Conservation (phyloP, 441 rosid species). For the Isatis lusitanica region DNA sequence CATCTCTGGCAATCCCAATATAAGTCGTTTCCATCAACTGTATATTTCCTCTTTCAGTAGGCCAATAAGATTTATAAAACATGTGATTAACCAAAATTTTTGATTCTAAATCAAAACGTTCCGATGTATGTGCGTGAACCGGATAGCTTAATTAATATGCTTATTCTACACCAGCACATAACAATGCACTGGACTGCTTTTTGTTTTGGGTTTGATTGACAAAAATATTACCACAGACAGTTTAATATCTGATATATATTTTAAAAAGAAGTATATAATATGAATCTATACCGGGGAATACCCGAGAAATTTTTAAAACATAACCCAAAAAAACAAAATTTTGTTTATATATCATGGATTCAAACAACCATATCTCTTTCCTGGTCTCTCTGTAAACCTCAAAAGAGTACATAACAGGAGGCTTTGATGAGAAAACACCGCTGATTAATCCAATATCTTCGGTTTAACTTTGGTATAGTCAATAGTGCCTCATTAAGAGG, state of each 20-base stretch:
- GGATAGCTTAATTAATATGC: too few species aligned
- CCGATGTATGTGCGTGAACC: too few species aligned
- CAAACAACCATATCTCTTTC: neutral
- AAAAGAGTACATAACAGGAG: neutral
- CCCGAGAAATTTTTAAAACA: neutral
- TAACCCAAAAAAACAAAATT: neutral
- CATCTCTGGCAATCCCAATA: too few species aligned
- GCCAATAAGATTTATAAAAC: too few species aligned
- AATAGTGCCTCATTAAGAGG: conserved; percentile 33
- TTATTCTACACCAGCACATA: too few species aligned
- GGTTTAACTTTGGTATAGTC: conserved; percentile 23
- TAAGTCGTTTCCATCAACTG: too few species aligned
- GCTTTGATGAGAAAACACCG: neutral
- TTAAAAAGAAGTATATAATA: neutral
- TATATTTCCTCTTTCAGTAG: too few species aligned
- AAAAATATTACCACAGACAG: neutral
- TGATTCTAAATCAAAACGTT: too few species aligned
- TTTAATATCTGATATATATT: neutral
- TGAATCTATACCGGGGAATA: conserved; percentile 1
- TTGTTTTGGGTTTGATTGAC: too few species aligned
- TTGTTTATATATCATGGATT: conserved; percentile 9
- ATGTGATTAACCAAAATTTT: too few species aligned
- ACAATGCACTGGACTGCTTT: too few species aligned
- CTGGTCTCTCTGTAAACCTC: neutral
- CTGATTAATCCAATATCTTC: conserved; percentile 16